Evolutionary conservation across 352 stramenopile species (phyloP).

Genomic region (Phytopythium cucurbitacearum): DNA sequence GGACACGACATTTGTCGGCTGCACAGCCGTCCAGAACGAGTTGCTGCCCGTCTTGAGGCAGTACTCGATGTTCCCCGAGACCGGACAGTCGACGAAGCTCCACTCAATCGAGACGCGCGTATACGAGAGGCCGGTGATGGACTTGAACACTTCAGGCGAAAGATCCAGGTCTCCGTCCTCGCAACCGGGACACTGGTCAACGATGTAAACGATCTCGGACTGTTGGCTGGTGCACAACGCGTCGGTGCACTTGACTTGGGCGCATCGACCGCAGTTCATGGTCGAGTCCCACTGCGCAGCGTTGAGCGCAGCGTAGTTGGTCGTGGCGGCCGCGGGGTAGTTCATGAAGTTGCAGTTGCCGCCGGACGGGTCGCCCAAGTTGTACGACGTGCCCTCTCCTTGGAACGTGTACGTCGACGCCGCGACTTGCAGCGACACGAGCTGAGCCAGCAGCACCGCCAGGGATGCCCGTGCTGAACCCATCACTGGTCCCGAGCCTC

Average conservation of each 20-base stretch:
- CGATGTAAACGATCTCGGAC: slow-evolving; percentile 58
- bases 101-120: slow-evolving; percentile 48
- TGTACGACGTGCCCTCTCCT: slow-evolving; percentile 25
- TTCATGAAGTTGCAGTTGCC: slow-evolving; percentile 53
- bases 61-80: slow-evolving; percentile 48
- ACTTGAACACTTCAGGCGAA: slow-evolving; percentile 49
- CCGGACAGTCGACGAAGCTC: slow-evolving; percentile 62
- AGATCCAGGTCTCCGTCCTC: slow-evolving; percentile 48
- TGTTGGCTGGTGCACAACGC: slow-evolving; percentile 23
- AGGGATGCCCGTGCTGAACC: too few relatives aligned
- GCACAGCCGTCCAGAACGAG: slow-evolving; percentile 54
- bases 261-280: slow-evolving; percentile 45
- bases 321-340: slow-evolving; percentile 15
- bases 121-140: slow-evolving; percentile 48
- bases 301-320: slow-evolving; percentile 42
- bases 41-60: slow-evolving; percentile 64
- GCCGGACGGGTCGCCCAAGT: slow-evolving; percentile 14
- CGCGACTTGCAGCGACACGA: neutral
- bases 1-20: slow-evolving; percentile 50
- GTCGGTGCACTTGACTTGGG: slow-evolving; percentile 46
- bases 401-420: slow-evolving; percentile 9
- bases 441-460: too few relatives aligned
- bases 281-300: slow-evolving; percentile 29
- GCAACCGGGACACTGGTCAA: slow-evolving; percentile 64
- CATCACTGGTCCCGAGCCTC: too few relatives aligned